Percentiles rank a stretch among this genome's conserved stretches.
Conservation (phyloP, 2,329 filamentous ascomycete species). For the Domatiomyces globalis region DNA sequence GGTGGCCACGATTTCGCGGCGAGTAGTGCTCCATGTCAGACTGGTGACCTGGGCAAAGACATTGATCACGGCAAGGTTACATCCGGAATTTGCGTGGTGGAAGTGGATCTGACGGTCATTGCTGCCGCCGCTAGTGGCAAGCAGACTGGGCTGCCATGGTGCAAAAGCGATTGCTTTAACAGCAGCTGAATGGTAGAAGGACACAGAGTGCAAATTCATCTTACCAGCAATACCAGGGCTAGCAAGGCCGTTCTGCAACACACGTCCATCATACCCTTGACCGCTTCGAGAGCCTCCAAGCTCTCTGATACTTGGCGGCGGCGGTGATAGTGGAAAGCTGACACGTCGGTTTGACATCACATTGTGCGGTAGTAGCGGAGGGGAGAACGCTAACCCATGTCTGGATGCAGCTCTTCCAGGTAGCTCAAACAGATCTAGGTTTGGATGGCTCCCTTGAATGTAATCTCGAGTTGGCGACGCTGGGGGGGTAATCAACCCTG, state of each 20-base stretch:
- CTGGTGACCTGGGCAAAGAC: slow-evolving; percentile 89
- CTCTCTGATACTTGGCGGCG: too few relatives aligned
- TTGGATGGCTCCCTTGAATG: neutral
- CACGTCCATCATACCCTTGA: neutral
- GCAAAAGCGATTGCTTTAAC: slow-evolving; percentile 97
- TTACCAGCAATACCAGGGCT: slow-evolving; percentile 11
- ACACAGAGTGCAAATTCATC: slow-evolving; percentile 46
- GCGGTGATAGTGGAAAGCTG: neutral
- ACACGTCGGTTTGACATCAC: neutral
- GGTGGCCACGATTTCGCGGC: slow-evolving; percentile 78
- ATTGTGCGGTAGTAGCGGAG: neutral
- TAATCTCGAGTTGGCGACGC: slow-evolving; percentile 1
- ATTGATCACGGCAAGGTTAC: slow-evolving; percentile 75
- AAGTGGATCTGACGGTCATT: slow-evolving; percentile 96
- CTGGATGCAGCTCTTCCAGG: neutral
- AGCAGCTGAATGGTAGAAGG: slow-evolving; percentile 68
- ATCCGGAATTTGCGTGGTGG: slow-evolving; percentile 72
- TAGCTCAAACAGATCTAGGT: neutral
- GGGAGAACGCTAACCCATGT: neutral
- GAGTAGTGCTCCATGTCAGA: slow-evolving; percentile 74
- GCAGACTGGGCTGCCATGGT: slow-evolving; percentile 73
- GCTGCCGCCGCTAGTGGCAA: slow-evolving; percentile 84
- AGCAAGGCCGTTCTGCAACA: slow-evolving; percentile 10
- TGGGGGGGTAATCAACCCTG: slow-evolving; percentile 4
- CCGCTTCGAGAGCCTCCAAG: neutral